A percentile compares a stretch with the other conserved stretches of the same genome.
Conservation (phyloP, 2,329 filamentous ascomycete genomes). For the Aspergillus felis region DNA sequence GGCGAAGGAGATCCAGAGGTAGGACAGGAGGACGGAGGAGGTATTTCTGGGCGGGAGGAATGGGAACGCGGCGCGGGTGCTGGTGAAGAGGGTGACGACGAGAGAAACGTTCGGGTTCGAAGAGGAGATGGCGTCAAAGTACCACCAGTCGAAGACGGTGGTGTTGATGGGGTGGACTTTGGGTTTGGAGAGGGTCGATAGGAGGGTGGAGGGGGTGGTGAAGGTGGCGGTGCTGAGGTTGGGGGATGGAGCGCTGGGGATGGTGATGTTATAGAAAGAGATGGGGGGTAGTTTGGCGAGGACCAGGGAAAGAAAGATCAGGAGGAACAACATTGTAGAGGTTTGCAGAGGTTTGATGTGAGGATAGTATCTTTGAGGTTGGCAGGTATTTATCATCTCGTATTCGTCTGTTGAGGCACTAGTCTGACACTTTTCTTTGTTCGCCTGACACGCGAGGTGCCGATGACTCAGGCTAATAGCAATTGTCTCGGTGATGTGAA, state of each 20-base stretch:
- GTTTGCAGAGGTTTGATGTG: background rate
- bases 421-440: too few species aligned
- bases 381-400: too few species aligned
- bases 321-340: background rate
- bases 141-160: slow-evolving; percentile 40
- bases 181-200: slow-evolving; percentile 22
- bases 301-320: background rate
- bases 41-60: slow-evolving; percentile 17
- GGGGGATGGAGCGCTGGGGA: background rate
- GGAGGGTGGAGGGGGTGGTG: background rate
- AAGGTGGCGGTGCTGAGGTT: slow-evolving; percentile 4
- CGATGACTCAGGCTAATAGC: too few species aligned
- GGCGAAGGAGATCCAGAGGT: slow-evolving; percentile 24
- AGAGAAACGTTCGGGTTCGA: slow-evolving; percentile 23
- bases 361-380: background rate
- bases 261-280: slow-evolving; percentile 1
- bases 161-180: slow-evolving; percentile 24
- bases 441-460: too few species aligned
- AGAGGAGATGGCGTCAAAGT: slow-evolving; percentile 36
- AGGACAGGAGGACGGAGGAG: slow-evolving; percentile 19
- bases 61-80: slow-evolving; percentile 33
- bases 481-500: too few species aligned
- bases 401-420: too few species aligned
- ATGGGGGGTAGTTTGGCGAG: background rate
- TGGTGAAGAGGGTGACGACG: slow-evolving; percentile 31